Percentiles rank a stretch among this genome's conserved stretches.
Conservation (phyloP, 2,329 filamentous ascomycete species). For the Nothopassalora personata region DNA sequence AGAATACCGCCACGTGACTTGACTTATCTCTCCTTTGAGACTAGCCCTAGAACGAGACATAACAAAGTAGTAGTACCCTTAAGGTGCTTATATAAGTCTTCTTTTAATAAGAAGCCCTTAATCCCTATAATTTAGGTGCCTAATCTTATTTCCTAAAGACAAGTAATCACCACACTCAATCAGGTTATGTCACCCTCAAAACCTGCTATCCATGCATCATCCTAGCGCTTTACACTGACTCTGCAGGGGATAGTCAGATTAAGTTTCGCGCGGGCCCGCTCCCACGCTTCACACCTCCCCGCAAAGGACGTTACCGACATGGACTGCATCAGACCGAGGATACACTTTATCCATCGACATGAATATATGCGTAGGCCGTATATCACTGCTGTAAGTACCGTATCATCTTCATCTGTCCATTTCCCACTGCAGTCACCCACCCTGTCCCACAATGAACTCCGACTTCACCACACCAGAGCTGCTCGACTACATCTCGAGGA, state of each 20-base stretch:
- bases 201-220: too few relatives aligned
- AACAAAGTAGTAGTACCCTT: too few relatives aligned
- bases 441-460: not conserved
- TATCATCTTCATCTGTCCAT: not conserved
- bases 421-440: not conserved
- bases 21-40: too few relatives aligned
- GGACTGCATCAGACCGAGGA: not conserved
- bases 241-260: conserved; percentile 1
- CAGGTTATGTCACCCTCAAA: too few relatives aligned
- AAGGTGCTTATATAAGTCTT: too few relatives aligned
- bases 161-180: too few relatives aligned
- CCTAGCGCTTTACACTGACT: too few relatives aligned
- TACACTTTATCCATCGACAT: not conserved
- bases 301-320: not conserved
- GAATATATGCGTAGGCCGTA: not conserved
- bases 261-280: not conserved
- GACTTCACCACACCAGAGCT: conserved; percentile 1
- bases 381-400: not conserved
- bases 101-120: too few relatives aligned
- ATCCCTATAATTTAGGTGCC: too few relatives aligned
- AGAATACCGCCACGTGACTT: too few relatives aligned
- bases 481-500: conserved; percentile 40
- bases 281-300: not conserved
- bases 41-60: too few relatives aligned
- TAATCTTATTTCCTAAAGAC: too few relatives aligned